Evolutionary conservation across 1,139 yeast species (phyloP).

Genomic region (Oligophagozyma castellii): DNA sequence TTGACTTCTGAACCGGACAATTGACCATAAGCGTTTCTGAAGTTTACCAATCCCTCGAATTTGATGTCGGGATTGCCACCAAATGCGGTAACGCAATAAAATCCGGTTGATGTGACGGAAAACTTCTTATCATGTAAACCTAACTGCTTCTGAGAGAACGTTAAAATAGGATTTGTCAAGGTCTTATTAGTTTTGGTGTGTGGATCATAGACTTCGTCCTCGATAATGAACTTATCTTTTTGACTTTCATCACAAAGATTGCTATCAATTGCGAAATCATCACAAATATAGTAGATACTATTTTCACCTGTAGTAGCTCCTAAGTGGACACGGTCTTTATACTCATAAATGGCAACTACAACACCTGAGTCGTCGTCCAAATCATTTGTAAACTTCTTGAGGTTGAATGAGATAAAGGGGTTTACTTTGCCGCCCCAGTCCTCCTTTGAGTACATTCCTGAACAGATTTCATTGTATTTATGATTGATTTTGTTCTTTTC

Average conservation of each 20-base stretch:
- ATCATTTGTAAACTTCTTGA: conserved; percentile 29
- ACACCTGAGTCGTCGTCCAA: conserved; percentile 30
- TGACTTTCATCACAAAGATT: conserved; percentile 43
- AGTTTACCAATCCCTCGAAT: conserved; percentile 55
- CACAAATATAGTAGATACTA: conserved; percentile 54
- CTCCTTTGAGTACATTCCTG: conserved; percentile 77
- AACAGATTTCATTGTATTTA: conserved; percentile 51
- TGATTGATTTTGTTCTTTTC: conserved; percentile 38
- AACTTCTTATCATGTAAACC: conserved; percentile 55
- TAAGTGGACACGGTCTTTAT: conserved; percentile 54
- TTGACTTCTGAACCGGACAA: conserved; percentile 86
- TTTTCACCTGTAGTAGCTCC: conserved; percentile 35
- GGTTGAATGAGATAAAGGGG: conserved; percentile 46
- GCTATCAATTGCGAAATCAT: conserved; percentile 46
- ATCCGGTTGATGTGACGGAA: conserved; percentile 63
- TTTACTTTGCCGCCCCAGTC: conserved; percentile 75
- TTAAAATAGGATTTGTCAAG: conserved; percentile 33
- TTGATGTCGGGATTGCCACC: conserved; percentile 24
- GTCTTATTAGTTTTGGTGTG: conserved; percentile 32
- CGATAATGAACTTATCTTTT: conserved; percentile 48
- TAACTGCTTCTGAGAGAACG: conserved; percentile 39
- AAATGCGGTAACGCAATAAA: conserved; percentile 76
- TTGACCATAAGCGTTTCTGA: conserved; percentile 85
- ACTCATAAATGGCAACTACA: conserved; percentile 69
- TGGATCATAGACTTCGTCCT: conserved; percentile 22